phyloP scores from a whole-genome alignment of 1,284 basidiomycete genomes.

The Cryptococcus maquisensis region DNA sequence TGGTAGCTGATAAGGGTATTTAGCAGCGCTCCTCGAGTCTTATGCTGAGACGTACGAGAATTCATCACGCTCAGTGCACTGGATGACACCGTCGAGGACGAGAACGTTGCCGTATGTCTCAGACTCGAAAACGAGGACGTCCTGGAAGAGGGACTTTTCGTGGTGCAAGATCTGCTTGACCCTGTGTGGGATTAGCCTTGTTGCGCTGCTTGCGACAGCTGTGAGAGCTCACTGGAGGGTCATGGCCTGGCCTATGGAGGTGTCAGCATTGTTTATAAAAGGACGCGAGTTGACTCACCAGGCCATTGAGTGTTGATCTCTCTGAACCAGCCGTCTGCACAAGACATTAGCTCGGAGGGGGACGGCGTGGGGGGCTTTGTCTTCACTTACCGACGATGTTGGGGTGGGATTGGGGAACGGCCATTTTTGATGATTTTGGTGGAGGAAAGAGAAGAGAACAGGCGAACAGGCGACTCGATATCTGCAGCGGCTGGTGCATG shows the following conservation, averaged over 20 bases:
- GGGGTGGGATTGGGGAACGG: constrained; percentile 14
- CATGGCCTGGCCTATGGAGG: constrained; percentile 69
- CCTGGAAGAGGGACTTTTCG: constrained; percentile 87
- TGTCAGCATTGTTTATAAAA: constrained; percentile 17
- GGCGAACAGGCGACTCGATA: neutral
- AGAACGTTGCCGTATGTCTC: constrained; percentile 95
- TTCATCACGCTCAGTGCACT: constrained; percentile 96
- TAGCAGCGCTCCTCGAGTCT: neutral
- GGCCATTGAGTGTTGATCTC: constrained; percentile 98
- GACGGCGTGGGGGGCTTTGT: too few species aligned
- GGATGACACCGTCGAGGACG: constrained; percentile 91
- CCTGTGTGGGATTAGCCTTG: constrained; percentile 29
- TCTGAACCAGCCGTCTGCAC: constrained; percentile 91
- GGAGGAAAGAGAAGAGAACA: neutral
- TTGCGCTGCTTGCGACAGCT: neutral
- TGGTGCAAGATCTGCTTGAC: constrained; percentile 94
- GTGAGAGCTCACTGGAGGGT: constrained; percentile 61
- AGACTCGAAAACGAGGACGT: constrained; percentile 92
- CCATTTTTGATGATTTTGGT: constrained; percentile 8
- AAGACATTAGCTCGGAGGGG: neutral
- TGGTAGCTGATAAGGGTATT: constrained; percentile 67
- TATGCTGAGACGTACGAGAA: constrained; percentile 68
- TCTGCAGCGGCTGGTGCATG: too few species aligned
- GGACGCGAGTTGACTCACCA: constrained; percentile 50
- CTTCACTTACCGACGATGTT: constrained; percentile 14